phyloP scores from a whole-genome alignment of 2,329 filamentous ascomycete species.

The Trichoderma sp. region DNA sequence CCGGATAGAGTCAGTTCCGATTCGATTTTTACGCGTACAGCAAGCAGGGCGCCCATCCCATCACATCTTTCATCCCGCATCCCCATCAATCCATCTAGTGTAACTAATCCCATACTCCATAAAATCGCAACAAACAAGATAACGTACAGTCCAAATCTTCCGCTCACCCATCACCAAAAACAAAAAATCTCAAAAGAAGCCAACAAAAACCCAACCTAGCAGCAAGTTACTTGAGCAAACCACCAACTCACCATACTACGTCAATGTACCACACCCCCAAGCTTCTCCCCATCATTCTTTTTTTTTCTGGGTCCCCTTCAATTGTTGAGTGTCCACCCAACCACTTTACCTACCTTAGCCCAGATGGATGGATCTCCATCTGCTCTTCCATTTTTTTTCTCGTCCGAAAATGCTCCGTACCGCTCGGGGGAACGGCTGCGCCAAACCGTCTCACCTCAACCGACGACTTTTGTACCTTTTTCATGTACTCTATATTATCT shows the following conservation, averaged over 20 bases:
- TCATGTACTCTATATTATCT: background rate
- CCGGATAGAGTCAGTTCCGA: background rate
- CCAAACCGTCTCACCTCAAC: background rate
- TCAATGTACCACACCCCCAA: background rate
- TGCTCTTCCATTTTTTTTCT: background rate
- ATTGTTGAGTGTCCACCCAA: conserved; percentile 33
- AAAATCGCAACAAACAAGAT: background rate
- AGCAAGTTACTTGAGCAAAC: background rate
- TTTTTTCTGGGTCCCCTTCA: conserved; percentile 26
- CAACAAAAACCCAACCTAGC: background rate
- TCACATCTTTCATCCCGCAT: background rate
- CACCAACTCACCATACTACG: background rate
- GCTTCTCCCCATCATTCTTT: conserved; percentile 6
- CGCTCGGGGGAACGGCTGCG: conserved; percentile 5
- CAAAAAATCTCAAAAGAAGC: background rate
- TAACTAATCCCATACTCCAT: background rate
- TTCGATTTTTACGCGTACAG: background rate
- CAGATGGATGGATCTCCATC: background rate
- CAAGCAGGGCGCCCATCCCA: background rate
- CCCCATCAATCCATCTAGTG: background rate
- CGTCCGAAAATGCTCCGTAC: background rate
- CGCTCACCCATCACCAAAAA: background rate
- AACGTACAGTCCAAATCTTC: background rate
- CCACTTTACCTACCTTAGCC: background rate
- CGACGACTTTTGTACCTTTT: background rate